phyloP scores from a whole-genome alignment of 1,284 basidiomycete genomes.

The Ustilago shanxiensis region DNA sequence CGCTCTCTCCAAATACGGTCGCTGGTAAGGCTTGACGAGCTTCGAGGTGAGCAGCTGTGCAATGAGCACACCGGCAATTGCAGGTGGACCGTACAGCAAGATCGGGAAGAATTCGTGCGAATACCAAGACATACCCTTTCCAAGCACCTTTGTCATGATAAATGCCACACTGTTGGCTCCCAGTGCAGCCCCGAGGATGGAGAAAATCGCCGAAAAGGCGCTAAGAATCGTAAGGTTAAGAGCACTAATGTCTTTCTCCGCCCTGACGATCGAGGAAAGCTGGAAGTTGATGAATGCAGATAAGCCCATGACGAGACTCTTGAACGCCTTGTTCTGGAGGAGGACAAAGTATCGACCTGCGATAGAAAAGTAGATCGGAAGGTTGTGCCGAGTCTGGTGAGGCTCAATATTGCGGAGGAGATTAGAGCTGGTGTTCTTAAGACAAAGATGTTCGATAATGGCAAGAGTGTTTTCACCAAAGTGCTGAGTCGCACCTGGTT shows the following conservation, averaged over 20 bases:
- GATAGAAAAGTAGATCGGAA: conserved; percentile 77
- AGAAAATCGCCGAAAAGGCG: conserved; percentile 49
- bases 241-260: conserved; percentile 64
- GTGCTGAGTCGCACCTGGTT: conserved; percentile 83
- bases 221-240: conserved; percentile 56
- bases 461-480: conserved; percentile 92
- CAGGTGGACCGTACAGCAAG: conserved; percentile 82
- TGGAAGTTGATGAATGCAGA: conserved; percentile 64
- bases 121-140: conserved; percentile 73
- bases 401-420: conserved; percentile 52
- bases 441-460: conserved; percentile 79
- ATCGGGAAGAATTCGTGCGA: conserved; percentile 80
- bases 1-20: conserved; percentile 65
- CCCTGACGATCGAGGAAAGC: conserved; percentile 66
- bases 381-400: conserved; percentile 72
- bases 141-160: conserved; percentile 78
- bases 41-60: conserved; percentile 78
- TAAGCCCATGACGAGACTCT: conserved; percentile 65
- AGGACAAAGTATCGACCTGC: conserved; percentile 72
- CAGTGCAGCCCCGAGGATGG: conserved; percentile 73
- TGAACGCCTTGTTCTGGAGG: conserved; percentile 71
- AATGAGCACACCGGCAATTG: conserved; percentile 74
- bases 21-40: conserved; percentile 71
- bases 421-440: conserved; percentile 72
- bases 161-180: conserved; percentile 81